Percentiles rank a stretch among this genome's conserved stretches.
Conservation (phyloP, 805 yeast genomes). For the Pichia rugopelliculosa region DNA sequence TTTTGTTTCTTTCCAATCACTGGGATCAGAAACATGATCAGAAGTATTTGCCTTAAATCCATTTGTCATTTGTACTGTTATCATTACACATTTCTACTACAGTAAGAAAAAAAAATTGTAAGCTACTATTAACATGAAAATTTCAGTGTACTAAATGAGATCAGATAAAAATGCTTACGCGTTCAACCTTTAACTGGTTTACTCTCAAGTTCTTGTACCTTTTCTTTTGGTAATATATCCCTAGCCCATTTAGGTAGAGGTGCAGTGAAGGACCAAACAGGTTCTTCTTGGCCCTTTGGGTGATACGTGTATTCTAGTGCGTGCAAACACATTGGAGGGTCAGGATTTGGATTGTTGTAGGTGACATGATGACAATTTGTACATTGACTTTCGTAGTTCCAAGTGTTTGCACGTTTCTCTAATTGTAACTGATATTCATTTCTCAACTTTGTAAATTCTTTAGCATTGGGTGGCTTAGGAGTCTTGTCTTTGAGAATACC, state of each 20-base stretch:
- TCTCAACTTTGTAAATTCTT: constrained; percentile 5
- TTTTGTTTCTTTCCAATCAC: constrained; percentile 55
- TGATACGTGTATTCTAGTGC: constrained; percentile 29
- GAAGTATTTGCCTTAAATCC: constrained; percentile 15
- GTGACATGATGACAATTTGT: constrained; percentile 28
- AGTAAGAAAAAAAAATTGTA: background rate
- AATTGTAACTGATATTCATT: constrained; percentile 12
- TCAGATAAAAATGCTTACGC: background rate
- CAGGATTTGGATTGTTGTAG: constrained; percentile 22
- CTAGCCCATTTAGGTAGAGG: constrained; percentile 4
- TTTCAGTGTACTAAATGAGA: background rate
- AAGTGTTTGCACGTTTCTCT: constrained; percentile 8
- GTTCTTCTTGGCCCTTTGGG: background rate
- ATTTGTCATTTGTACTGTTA: background rate
- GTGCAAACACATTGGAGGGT: constrained; percentile 35
- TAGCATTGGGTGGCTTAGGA: background rate
- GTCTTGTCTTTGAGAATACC: constrained; percentile 5
- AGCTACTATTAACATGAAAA: background rate
- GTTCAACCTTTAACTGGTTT: background rate
- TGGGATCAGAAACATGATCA: constrained; percentile 49
- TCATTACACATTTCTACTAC: background rate
- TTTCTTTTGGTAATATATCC: background rate
- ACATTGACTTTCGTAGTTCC: constrained; percentile 19
- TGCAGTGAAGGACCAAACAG: background rate
- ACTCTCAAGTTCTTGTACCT: background rate